phyloP scores from a whole-genome alignment of 805 yeast genomes.

The Saccharomyces paradoxus region DNA sequence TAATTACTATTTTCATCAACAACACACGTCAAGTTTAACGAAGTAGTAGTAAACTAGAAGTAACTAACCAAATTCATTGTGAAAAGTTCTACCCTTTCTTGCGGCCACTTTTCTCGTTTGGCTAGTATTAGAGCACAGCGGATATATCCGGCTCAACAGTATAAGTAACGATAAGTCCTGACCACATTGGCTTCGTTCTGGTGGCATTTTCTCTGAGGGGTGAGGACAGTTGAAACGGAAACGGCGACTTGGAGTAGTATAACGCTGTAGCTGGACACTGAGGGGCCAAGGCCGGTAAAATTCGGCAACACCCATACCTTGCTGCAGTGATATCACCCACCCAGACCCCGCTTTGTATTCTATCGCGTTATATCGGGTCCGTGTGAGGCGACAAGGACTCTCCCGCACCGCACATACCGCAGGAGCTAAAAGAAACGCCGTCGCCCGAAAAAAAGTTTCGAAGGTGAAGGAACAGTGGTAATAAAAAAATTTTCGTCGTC shows the following conservation, averaged over 20 bases:
- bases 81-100: background rate
- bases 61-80: too few species aligned
- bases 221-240: background rate
- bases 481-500: constrained; percentile 1
- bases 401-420: background rate
- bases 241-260: background rate
- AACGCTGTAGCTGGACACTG: background rate
- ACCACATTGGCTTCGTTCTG: background rate
- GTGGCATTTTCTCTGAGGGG: background rate
- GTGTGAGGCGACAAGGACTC: background rate
- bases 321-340: background rate
- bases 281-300: background rate
- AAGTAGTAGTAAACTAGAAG: too few species aligned
- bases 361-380: background rate
- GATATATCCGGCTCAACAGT: background rate
- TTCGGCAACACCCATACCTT: background rate
- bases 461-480: background rate
- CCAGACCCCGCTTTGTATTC: background rate
- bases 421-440: background rate
- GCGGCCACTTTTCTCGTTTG: background rate
- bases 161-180: background rate
- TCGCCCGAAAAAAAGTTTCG: background rate
- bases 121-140: background rate
- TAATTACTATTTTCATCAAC: too few species aligned
- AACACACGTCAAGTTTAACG: too few species aligned